phyloP scores from a whole-genome alignment of 495 filamentous ascomycete species.

The Penicillium nucicola region DNA sequence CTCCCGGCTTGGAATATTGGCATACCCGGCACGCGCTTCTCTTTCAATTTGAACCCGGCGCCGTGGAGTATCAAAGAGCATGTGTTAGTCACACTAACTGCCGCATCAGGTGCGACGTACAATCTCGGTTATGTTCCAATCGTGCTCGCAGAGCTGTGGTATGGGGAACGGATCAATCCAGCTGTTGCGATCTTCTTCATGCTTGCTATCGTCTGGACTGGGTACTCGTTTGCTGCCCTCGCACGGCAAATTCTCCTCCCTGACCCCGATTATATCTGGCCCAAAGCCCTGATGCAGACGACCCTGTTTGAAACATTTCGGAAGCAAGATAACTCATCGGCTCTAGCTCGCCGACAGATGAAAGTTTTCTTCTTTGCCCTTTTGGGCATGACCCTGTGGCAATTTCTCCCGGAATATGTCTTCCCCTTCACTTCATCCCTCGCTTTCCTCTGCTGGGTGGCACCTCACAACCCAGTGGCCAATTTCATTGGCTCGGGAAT shows the following conservation, averaged over 20 bases:
- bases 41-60: constrained; percentile 53
- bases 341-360: constrained; percentile 49
- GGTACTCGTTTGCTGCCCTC: constrained; percentile 54
- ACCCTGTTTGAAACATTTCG: constrained; percentile 54
- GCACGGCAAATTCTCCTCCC: constrained; percentile 53
- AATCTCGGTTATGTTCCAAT: constrained; percentile 50
- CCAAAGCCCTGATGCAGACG: constrained; percentile 49
- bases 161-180: constrained; percentile 44
- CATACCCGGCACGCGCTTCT: constrained; percentile 44
- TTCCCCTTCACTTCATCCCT: constrained; percentile 57
- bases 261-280: constrained; percentile 53
- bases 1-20: constrained; percentile 45
- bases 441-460: constrained; percentile 61
- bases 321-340: constrained; percentile 47
- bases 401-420: constrained; percentile 56
- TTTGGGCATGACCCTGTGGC: constrained; percentile 51
- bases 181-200: constrained; percentile 56
- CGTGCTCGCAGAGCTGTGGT: constrained; percentile 52
- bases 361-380: constrained; percentile 52
- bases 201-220: constrained; percentile 53
- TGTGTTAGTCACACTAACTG: constrained; percentile 52
- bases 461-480: constrained; percentile 50
- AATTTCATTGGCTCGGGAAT: constrained; percentile 57
- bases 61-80: constrained; percentile 58
- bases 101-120: constrained; percentile 52